Evolutionary conservation across 352 stramenopile genomes (phyloP), one percentile per base, ranked within the genome.

Genomic region (Pythium dissimile): DNA sequence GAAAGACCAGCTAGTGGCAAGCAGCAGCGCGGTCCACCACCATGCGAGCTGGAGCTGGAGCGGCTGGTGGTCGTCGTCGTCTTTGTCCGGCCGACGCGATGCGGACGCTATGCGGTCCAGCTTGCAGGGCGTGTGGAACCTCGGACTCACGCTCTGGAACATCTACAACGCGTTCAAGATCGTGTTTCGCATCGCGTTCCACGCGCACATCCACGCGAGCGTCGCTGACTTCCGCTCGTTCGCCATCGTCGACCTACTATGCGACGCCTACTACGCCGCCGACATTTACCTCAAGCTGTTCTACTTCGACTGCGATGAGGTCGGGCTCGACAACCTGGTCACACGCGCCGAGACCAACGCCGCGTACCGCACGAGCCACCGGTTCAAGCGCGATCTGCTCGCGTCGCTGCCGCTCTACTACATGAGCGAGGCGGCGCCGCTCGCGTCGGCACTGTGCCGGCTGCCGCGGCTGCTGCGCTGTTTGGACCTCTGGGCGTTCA

Each of bases 271-370:
- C 24, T 92, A 88, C 47, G 61, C 32, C 0, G 11, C 64, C 2
- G 81, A 92, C 30, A 85, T 93, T 24, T 93, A 89, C 41, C 49
- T 92, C 20, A 68, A 72, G 11, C 50, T 90, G 8, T 91, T 74
- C 31, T 90, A 78, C 59, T 88, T 93, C 27, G 73, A 74, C 0
- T 75, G 58, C 8, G 54, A 73, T 2, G 75, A 84, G 9, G 69
- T 71, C 2, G 62, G 59, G 0, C 30, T 84, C 2, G 65, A 72
- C 0, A 90, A 89, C 38, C 44, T 93, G 0, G n/a, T 75, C 8
- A 55, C 66, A 1, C 64, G 71, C 18, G 70, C 62, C 26, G 58
- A 74, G 27, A 24, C 67, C 2, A 72, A 84, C 16, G 23, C 27
- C 0, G 62, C 59, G 9, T 88, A 84, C 20, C 58, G 65, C 18